These are phyloP conservation scores for Euryodendron excelsum DNA, from an alignment of 148 eudicot species.

Conservation along the genomic window DNA sequence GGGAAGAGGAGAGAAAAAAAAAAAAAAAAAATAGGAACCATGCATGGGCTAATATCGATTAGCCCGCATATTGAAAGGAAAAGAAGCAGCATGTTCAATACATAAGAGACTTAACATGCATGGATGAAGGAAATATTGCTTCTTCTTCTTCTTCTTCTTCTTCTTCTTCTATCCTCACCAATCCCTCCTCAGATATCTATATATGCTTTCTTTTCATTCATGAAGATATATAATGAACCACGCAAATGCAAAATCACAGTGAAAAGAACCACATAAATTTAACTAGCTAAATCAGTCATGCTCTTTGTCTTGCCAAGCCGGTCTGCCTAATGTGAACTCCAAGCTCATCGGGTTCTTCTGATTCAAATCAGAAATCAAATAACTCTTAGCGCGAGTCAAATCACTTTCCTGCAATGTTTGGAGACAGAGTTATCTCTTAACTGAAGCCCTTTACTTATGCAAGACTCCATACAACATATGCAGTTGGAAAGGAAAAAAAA, in stretches of 20 bases:
- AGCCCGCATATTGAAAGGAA: background rate
- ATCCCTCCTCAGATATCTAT: background rate
- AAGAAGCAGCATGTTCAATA: background rate
- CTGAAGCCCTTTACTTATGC: background rate
- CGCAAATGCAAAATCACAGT: constrained; percentile 5
- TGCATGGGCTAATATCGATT: background rate
- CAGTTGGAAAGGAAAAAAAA: background rate
- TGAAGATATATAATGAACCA: too few relatives aligned
- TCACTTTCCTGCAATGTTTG: constrained; percentile 30
- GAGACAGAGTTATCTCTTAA: background rate
- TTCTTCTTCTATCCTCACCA: background rate
- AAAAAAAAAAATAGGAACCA: background rate
- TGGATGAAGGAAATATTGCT: background rate
- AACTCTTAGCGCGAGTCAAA: constrained; percentile 21
- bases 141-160: too few relatives aligned
- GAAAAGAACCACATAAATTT: background rate
- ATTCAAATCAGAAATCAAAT: constrained; percentile 21
- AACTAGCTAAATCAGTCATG: constrained; percentile 8
- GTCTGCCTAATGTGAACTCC: constrained; percentile 44
- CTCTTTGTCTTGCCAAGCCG: constrained; percentile 30
- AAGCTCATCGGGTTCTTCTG: constrained; percentile 37
- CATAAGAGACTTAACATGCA: background rate
- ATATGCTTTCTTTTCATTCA: background rate
- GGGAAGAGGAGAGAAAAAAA: too few relatives aligned
- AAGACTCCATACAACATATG: background rate